Base-by-base conservation (phyloP, 805 yeast genomes). In the Peterozyma xylosa region DNA sequence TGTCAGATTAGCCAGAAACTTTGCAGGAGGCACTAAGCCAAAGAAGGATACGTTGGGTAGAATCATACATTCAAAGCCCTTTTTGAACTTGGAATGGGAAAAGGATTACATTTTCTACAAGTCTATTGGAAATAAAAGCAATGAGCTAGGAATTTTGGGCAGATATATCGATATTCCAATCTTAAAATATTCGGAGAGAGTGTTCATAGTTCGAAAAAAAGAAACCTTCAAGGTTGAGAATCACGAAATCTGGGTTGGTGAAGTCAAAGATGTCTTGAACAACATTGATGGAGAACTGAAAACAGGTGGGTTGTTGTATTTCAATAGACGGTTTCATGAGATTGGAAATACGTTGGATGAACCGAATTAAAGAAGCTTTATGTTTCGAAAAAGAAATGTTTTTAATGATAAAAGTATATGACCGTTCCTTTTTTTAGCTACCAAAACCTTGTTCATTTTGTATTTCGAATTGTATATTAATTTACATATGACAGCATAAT, bases 191-290 rank as follows among this genome's bases (percentile, higher is more conserved):
- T 71, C 79, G 32, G 89, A 82, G 49, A 64, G 78, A 39, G 74
- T 80, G 1, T 62, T 86, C 48, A 72, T 86, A 15, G 86, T 93
- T 57, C 67, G 73, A 43, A 75, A 74, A 42, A 65, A 60, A 38
- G 64, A 69, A 21, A 75, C 73, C 3, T 70, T 84, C 41, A 58
- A 59, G 10, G 82, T 88, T 1, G 89, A 85, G 48, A 88, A 85
- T 55, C 98, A 91, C 63, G 96, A 90, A 57, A 78, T 91, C 3
- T 87, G 96, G 93, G 78, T 89, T 4, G 96, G 87, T 3, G 72
- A 76, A 47, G 95, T 91, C 4, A 63, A 68, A 33, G 83, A 83
- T 35, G 74, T 84, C 2, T 50, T 74, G 11, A 55, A 53, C 0
- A 51, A 51, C 33, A 40, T 48, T 7, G 11, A 41, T 15, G 48